These are phyloP conservation scores for Aspergillus brasiliensis DNA, from an alignment of 2,329 filamentous ascomycete genomes.

Conservation along the genomic window DNA sequence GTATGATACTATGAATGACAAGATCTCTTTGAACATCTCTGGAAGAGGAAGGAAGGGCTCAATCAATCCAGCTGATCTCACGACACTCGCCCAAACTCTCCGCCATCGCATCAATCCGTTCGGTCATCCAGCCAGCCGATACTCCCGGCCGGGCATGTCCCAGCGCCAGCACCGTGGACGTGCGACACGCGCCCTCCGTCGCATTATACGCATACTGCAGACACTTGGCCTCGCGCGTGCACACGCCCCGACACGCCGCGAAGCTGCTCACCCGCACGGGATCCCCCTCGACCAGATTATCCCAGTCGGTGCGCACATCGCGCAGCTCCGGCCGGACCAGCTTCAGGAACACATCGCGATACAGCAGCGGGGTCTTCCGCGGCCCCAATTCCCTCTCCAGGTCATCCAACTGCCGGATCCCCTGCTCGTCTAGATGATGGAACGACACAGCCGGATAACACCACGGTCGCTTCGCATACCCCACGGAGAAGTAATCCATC, in stretches of 20 bases:
- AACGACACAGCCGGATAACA: constrained; percentile 53
- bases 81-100: constrained; percentile 10
- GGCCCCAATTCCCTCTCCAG: constrained; percentile 35
- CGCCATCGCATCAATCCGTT: constrained; percentile 10
- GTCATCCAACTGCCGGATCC: constrained; percentile 45
- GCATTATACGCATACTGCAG: constrained; percentile 5
- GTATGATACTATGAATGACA: not conserved
- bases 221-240: constrained; percentile 4
- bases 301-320: constrained; percentile 1
- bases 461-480: constrained; percentile 43
- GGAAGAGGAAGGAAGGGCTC: not conserved
- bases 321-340: constrained; percentile 4
- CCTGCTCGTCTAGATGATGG: constrained; percentile 48
- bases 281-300: constrained; percentile 10
- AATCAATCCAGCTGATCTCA: constrained; percentile 7
- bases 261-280: not conserved
- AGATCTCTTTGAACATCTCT: too few relatives aligned
- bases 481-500: constrained; percentile 42
- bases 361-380: constrained; percentile 41
- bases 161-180: not conserved
- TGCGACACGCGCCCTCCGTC: not conserved
- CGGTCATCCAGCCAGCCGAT: constrained; percentile 13
- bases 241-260: constrained; percentile 7
- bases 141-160: not conserved
- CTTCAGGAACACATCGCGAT: constrained; percentile 12